phyloP scores from a whole-genome alignment of 441 rosid species.

The Mallotus japonicus region DNA sequence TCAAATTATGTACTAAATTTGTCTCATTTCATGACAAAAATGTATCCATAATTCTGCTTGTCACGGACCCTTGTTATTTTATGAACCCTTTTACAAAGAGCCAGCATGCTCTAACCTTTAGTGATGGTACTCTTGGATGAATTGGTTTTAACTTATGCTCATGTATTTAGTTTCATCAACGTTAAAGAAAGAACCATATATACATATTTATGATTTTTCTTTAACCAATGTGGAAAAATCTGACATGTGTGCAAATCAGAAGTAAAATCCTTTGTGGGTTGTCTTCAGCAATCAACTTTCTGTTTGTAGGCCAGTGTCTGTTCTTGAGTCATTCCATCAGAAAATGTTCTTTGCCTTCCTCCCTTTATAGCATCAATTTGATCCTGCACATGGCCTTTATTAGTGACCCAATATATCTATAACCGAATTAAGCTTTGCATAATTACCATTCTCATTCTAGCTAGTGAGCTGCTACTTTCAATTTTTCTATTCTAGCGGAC shows the following conservation, averaged over 20 bases:
- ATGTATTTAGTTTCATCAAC: not conserved
- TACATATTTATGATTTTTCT: too few relatives aligned
- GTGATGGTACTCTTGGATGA: not conserved
- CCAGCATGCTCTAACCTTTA: not conserved
- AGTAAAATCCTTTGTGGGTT: not conserved
- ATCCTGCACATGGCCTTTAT: not conserved
- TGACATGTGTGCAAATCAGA: not conserved
- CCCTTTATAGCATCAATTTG: slow-evolving; percentile 17
- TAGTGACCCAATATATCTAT: not conserved
- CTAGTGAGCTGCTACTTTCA: not conserved
- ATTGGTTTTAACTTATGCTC: slow-evolving; percentile 7
- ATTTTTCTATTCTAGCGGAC: not conserved
- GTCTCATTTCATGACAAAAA: slow-evolving; percentile 30
- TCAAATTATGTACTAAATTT: slow-evolving; percentile 16
- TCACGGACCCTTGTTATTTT: slow-evolving; percentile 32
- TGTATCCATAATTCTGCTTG: slow-evolving; percentile 15
- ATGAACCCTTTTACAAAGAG: slow-evolving; percentile 1
- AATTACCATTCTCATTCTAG: not conserved
- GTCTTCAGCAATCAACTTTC: slow-evolving; percentile 7
- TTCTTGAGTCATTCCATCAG: slow-evolving; percentile 14
- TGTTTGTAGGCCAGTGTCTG: slow-evolving; percentile 24
- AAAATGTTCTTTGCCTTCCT: slow-evolving; percentile 10
- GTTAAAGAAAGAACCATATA: too few relatives aligned
- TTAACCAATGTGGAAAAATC: too few relatives aligned
- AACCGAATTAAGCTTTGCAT: not conserved